Conservation (phyloP, 441 rosid genomes). For the Capsella rubella region DNA sequence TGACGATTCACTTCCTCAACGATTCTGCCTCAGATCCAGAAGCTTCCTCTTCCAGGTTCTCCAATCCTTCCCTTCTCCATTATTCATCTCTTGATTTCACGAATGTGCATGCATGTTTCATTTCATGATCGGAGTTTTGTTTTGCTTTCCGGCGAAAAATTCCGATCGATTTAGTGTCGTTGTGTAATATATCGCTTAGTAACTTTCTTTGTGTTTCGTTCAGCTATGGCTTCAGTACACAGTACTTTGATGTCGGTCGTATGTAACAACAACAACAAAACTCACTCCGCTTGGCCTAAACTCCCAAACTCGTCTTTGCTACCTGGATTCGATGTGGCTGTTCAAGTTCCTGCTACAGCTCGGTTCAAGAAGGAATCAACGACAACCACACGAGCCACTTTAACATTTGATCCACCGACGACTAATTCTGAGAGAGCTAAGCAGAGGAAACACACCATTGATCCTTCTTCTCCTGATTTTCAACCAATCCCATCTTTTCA, state of each 20-base stretch:
- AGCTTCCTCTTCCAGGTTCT: no score
- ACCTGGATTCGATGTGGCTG: slow-evolving; percentile 60
- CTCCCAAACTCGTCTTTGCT: slow-evolving; percentile 61
- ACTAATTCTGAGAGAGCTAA: slow-evolving; percentile 55
- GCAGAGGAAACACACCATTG: slow-evolving; percentile 73
- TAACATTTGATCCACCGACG: slow-evolving; percentile 78
- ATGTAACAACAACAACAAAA: slow-evolving; percentile 68
- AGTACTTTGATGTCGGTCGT: slow-evolving; percentile 55
- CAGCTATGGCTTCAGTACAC: slow-evolving; percentile 76
- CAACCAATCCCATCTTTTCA: slow-evolving; percentile 85
- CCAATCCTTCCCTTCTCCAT: no score
- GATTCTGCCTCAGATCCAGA: no score
- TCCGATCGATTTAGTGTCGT: no score
- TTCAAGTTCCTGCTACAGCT: slow-evolving; percentile 52
- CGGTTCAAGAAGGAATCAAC: slow-evolving; percentile 49
- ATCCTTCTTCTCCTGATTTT: slow-evolving; percentile 94
- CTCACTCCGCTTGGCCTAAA: slow-evolving; percentile 51
- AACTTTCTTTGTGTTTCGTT: background rate
- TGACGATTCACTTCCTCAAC: no score
- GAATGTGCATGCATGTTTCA: no score
- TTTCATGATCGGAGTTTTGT: no score
- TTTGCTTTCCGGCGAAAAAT: no score
- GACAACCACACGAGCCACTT: slow-evolving; percentile 59
- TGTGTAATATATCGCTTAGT: background rate
- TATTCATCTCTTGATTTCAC: no score